phyloP scores from a whole-genome alignment of 2,329 filamentous ascomycete species.

The Cordyceps fumosorosea region DNA sequence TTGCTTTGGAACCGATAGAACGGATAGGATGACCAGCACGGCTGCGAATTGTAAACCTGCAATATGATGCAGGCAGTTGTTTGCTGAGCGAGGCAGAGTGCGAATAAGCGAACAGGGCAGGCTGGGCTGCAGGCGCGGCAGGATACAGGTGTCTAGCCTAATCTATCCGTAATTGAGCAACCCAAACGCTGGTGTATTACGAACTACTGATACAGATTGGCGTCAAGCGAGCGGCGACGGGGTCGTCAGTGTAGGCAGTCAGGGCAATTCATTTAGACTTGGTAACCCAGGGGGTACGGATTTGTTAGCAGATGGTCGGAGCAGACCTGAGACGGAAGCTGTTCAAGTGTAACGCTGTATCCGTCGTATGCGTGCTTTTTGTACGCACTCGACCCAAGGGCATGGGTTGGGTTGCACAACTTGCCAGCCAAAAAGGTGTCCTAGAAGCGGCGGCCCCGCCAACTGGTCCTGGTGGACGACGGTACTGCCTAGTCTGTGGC shows the following conservation, averaged over 20 bases:
- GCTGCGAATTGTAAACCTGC: not conserved
- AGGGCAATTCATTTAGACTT: too few species aligned
- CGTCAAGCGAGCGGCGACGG: too few species aligned
- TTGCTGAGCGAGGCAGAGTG: too few species aligned
- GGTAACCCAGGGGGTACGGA: not conserved
- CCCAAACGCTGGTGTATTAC: not conserved
- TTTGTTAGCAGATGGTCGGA: not conserved
- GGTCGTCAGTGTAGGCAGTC: too few species aligned
- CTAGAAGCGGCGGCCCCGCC: constrained; percentile 1
- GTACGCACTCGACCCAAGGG: not conserved
- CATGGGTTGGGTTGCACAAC: not conserved
- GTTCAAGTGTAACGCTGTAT: not conserved
- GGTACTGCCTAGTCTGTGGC: not conserved
- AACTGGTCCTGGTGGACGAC: not conserved
- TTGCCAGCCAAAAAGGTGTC: not conserved
- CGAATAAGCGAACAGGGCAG: too few species aligned
- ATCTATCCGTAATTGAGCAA: too few species aligned
- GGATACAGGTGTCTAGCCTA: not conserved
- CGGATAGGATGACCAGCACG: not conserved
- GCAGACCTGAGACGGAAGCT: not conserved
- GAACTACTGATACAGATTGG: too few species aligned
- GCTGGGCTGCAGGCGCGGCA: not conserved
- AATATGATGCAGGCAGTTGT: not conserved
- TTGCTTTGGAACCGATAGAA: not conserved
- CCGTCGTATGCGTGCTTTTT: too few species aligned